phyloP scores from a whole-genome alignment of 2,329 filamentous ascomycete genomes.

The Coleophoma eucalyptorum region DNA sequence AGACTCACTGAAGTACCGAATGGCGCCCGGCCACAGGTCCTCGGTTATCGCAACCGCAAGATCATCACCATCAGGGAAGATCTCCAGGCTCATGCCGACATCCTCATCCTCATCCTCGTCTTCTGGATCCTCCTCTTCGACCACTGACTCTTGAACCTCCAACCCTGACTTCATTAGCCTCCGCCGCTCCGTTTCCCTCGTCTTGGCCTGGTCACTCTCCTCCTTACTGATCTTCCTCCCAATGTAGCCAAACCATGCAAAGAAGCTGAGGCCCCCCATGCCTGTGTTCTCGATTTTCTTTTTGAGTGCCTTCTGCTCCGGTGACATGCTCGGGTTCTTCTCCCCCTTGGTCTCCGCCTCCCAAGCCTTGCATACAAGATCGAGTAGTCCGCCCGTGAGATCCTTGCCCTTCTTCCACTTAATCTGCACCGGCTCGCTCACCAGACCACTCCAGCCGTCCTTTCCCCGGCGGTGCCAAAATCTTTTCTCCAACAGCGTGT shows the following conservation, averaged over 20 bases:
- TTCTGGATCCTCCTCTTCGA: conserved; percentile 32
- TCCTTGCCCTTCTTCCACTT: conserved; percentile 85
- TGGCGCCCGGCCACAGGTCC: conserved; percentile 83
- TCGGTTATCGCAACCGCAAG: conserved; percentile 78
- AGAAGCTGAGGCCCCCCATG: conserved; percentile 73
- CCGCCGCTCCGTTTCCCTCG: conserved; percentile 57
- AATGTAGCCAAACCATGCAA: conserved; percentile 82
- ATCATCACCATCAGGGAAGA: conserved; percentile 85
- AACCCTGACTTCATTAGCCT: conserved; percentile 34
- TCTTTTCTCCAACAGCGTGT: conserved; percentile 80
- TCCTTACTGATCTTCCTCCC: conserved; percentile 67
- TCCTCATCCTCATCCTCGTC: conserved; percentile 48
- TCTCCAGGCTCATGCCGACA: conserved; percentile 68
- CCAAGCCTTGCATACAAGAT: conserved; percentile 66
- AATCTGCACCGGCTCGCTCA: conserved; percentile 86
- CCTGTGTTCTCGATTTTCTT: conserved; percentile 54
- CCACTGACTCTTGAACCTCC: conserved; percentile 45
- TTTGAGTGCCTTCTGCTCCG: conserved; percentile 46
- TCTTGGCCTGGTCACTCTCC: conserved; percentile 61
- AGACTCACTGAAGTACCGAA: conserved; percentile 84
- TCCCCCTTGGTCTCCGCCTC: conserved; percentile 50
- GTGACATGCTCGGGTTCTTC: conserved; percentile 34
- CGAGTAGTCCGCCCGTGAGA: conserved; percentile 74
- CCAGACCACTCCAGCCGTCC: conserved; percentile 70
- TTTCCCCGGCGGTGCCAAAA: conserved; percentile 77